Conservation (phyloP, 2,329 filamentous ascomycete species). For the Venturia carpophila region DNA sequence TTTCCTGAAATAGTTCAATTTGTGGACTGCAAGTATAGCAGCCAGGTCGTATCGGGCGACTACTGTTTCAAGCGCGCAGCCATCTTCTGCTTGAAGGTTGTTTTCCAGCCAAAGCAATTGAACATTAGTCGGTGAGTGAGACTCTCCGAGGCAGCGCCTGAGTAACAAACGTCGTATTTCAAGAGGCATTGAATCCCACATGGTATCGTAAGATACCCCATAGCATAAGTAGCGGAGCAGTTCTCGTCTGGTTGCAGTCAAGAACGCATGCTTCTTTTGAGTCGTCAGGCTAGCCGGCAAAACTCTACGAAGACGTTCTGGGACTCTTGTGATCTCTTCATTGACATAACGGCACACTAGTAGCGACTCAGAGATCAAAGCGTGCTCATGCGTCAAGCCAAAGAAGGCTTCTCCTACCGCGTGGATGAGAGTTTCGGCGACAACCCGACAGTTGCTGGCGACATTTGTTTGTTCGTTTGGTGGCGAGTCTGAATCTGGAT, state of each 20-base stretch:
- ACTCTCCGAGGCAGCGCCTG: slow-evolving; percentile 38
- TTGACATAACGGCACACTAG: slow-evolving; percentile 24
- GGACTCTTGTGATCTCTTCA: slow-evolving; percentile 25
- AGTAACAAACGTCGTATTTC: slow-evolving; percentile 41
- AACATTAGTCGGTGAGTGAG: slow-evolving; percentile 33
- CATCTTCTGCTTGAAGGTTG: slow-evolving; percentile 36
- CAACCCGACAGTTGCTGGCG: slow-evolving; percentile 29
- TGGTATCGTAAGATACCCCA: slow-evolving; percentile 42
- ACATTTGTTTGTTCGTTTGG: slow-evolving; percentile 25
- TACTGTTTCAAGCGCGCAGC: slow-evolving; percentile 32
- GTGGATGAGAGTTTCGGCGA: slow-evolving; percentile 31
- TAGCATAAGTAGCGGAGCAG: slow-evolving; percentile 41
- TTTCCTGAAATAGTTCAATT: slow-evolving; percentile 28
- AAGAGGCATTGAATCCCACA: slow-evolving; percentile 45
- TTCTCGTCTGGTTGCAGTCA: slow-evolving; percentile 36
- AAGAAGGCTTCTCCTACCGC: slow-evolving; percentile 30
- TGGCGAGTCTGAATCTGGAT: slow-evolving; percentile 24
- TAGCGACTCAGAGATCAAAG: slow-evolving; percentile 29
- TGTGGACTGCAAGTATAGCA: slow-evolving; percentile 31
- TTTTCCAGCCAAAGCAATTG: slow-evolving; percentile 40
- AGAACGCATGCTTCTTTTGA: slow-evolving; percentile 17
- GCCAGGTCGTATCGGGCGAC: slow-evolving; percentile 44
- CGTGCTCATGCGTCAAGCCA: slow-evolving; percentile 28
- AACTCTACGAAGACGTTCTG: slow-evolving; percentile 28
- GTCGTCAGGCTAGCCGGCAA: slow-evolving; percentile 9